phyloP scores from a whole-genome alignment of 768 basidiomycete species.

The Agrocybe pediades region DNA sequence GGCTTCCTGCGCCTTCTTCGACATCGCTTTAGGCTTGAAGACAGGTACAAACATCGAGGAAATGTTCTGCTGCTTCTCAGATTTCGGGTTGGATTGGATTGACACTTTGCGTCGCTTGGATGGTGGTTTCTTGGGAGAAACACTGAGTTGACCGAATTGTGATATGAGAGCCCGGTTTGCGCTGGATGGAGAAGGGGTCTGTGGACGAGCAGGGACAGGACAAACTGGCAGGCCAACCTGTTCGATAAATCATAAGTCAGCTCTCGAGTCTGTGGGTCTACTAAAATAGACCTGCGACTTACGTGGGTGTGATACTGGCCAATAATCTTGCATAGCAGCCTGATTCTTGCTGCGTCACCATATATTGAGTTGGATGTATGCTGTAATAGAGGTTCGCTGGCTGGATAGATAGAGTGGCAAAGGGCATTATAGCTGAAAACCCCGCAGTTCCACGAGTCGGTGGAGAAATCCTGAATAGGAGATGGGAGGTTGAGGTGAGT shows the following conservation, averaged over 20 bases:
- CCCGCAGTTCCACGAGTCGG: constrained; percentile 15
- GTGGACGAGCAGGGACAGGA: too few relatives aligned
- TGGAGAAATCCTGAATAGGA: constrained; percentile 3
- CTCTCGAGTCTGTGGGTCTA: too few relatives aligned
- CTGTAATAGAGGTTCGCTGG: not conserved
- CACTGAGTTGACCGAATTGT: not conserved
- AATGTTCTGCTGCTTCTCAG: too few relatives aligned
- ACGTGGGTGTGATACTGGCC: not conserved
- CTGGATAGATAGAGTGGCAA: too few relatives aligned
- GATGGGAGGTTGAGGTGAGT: not conserved
- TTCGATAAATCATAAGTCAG: too few relatives aligned
- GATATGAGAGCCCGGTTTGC: not conserved
- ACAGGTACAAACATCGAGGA: too few relatives aligned
- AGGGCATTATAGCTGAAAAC: constrained; percentile 9
- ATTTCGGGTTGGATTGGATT: too few relatives aligned
- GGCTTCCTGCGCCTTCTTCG: too few relatives aligned
- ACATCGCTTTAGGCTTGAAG: too few relatives aligned
- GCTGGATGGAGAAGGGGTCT: too few relatives aligned
- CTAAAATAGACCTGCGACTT: too few relatives aligned
- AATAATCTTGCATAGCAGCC: not conserved
- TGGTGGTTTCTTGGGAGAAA: not conserved
- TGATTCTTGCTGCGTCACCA: not conserved
- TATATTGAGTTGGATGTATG: not conserved
- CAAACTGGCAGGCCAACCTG: too few relatives aligned
- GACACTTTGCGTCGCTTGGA: not conserved